Percentiles rank a stretch among this genome's conserved stretches.
These are phyloP conservation scores for Parasitella parasitica DNA, from an alignment of 371 early-diverging fungal genomes.

Conservation along the genomic window DNA sequence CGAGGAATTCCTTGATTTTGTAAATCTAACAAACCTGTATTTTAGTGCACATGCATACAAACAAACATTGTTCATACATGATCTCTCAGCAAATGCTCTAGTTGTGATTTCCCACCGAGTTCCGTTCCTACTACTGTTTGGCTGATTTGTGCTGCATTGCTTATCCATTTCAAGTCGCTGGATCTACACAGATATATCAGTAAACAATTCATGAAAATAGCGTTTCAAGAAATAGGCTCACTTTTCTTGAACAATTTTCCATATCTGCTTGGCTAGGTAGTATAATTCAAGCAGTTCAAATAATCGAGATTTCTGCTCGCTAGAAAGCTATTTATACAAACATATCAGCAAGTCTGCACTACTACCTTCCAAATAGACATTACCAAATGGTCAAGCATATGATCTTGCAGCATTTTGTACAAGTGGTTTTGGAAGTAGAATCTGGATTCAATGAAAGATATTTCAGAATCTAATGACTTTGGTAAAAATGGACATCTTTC, in stretches of 20 bases:
- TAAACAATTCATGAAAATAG: not conserved
- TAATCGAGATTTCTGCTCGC: not conserved
- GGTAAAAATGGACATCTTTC: conserved; percentile 3
- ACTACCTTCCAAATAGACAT: not conserved
- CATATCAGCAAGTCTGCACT: not conserved
- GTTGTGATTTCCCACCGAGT: not conserved
- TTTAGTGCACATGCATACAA: not conserved
- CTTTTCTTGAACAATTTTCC: not conserved
- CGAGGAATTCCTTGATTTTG: not conserved
- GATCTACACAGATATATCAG: not conserved
- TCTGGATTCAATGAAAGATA: conserved; percentile 1
- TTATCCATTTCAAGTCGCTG: not conserved
- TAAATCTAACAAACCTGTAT: not conserved
- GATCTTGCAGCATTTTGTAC: conserved; percentile 1
- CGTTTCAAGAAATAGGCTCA: not conserved
- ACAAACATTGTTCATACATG: not conserved
- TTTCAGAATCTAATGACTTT: not conserved
- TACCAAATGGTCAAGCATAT: not conserved
- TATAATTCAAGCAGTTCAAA: not conserved
- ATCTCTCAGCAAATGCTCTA: not conserved
- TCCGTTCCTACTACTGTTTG: not conserved
- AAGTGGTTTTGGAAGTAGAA: conserved; percentile 16
- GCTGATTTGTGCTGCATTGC: not conserved
- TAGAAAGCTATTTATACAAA: not conserved
- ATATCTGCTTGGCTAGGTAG: not conserved